These are phyloP conservation scores for Wickerhamia fluorescens DNA, from an alignment of 805 yeast genomes.

Conservation along the genomic window DNA sequence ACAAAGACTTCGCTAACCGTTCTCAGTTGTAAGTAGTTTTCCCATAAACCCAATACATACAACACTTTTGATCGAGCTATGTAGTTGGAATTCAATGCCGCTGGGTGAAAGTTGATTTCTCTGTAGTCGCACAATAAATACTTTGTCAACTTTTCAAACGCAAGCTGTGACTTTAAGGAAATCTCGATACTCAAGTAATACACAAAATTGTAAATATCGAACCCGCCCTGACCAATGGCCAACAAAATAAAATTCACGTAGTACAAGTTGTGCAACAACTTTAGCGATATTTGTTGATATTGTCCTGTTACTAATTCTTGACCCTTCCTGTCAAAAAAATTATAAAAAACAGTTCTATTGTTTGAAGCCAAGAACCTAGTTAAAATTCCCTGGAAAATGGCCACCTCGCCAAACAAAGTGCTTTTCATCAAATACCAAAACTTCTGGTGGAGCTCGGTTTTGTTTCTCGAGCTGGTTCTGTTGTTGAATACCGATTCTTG, in stretches of 20 bases:
- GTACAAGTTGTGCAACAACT: conserved; percentile 35
- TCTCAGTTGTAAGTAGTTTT: conserved; percentile 32
- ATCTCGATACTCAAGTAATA: conserved; percentile 43
- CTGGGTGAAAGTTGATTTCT: conserved; percentile 25
- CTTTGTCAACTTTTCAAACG: conserved; percentile 15
- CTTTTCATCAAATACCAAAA: conserved; percentile 36
- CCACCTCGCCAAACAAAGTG: conserved; percentile 40
- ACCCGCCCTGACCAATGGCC: conserved; percentile 57
- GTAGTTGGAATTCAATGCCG: conserved; percentile 18
- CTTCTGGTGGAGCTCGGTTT: conserved; percentile 9
- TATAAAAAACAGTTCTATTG: conserved; percentile 9
- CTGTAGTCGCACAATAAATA: conserved; percentile 27
- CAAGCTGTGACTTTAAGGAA: conserved; percentile 12
- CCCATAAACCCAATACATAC: conserved; percentile 43
- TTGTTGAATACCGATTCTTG: conserved; percentile 11
- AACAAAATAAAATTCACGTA: conserved; percentile 42
- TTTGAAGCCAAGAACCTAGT: conserved; percentile 27
- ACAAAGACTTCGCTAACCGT: conserved; percentile 12
- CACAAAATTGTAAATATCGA: conserved; percentile 56
- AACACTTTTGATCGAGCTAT: conserved; percentile 33
- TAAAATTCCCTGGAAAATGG: conserved; percentile 45
- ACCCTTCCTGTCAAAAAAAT: conserved; percentile 5
- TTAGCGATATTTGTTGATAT: conserved; percentile 20
- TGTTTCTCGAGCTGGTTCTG: conserved; percentile 3
- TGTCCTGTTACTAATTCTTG: conserved; percentile 13